Percentiles rank a stretch among this genome's conserved stretches.
These are phyloP conservation scores for Globisporangium paroecandrum DNA, from an alignment of 352 stramenopile species.

Conservation along the genomic window DNA sequence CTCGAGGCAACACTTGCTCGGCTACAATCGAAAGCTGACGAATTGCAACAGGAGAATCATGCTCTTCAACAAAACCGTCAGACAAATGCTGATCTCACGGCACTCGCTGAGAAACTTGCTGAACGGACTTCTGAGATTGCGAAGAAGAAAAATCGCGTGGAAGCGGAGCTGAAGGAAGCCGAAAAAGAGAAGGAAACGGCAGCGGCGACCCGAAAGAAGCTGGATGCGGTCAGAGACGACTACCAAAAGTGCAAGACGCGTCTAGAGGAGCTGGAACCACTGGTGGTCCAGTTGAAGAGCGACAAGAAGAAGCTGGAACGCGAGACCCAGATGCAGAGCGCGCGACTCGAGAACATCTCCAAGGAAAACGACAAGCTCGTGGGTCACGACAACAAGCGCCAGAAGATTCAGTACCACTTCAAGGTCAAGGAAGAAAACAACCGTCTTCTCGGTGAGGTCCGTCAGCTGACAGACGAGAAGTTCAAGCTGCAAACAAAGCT, in stretches of 20 bases:
- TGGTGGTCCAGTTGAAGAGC: constrained; percentile 24
- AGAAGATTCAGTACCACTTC: constrained; percentile 83
- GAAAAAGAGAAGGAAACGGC: constrained; percentile 23
- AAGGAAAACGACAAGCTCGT: constrained; percentile 74
- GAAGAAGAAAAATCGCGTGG: constrained; percentile 20
- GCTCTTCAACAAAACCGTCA: constrained; percentile 22
- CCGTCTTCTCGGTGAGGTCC: constrained; percentile 62
- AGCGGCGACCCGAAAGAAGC: constrained; percentile 17
- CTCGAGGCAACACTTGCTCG: constrained; percentile 15
- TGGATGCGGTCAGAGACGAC: constrained; percentile 27
- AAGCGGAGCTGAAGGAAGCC: constrained; percentile 22
- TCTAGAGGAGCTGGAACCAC: constrained; percentile 13
- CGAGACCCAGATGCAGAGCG: constrained; percentile 20
- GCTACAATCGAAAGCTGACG: constrained; percentile 20
- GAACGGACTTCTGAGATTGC: constrained; percentile 22
- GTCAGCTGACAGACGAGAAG: constrained; percentile 61
- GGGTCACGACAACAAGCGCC: constrained; percentile 70
- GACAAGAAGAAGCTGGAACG: constrained; percentile 51
- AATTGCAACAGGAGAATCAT: constrained; percentile 25
- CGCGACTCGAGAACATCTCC: constrained; percentile 30
- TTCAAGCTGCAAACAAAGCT: constrained; percentile 46
- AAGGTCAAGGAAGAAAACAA: constrained; percentile 86
- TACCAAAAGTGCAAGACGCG: constrained; percentile 12
- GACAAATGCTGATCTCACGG: constrained; percentile 10
- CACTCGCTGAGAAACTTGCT: constrained; percentile 23